Conservation (phyloP, 129 eudicot genomes). For the Tagetes patula region DNA sequence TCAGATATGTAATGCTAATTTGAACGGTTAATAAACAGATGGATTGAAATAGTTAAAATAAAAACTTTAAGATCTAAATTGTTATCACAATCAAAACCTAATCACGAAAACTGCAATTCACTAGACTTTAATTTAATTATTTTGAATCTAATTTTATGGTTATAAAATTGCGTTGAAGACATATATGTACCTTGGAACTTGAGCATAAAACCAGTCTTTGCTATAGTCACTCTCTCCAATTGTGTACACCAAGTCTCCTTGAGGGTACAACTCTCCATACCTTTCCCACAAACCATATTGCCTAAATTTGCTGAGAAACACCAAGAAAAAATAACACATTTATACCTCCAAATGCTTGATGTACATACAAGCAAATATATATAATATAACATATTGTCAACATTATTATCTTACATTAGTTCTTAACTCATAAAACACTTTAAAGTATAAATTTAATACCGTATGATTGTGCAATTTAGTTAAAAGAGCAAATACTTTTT, state of each 20-base stretch:
- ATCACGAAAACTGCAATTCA: too few species aligned
- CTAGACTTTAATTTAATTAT: neutral
- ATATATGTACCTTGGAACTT: constrained; percentile 65
- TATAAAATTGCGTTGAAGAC: neutral
- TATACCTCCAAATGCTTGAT: neutral
- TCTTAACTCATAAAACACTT: neutral
- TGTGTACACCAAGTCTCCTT: constrained; percentile 64
- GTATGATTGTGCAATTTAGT: too few species aligned
- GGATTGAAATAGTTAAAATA: too few species aligned
- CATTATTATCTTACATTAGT: neutral
- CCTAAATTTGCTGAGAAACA: constrained; percentile 57
- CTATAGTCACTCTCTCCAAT: constrained; percentile 65
- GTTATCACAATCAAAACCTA: too few species aligned
- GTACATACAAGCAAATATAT: neutral
- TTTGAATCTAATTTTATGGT: neutral
- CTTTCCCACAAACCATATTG: constrained; percentile 97
- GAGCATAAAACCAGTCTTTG: constrained; percentile 93
- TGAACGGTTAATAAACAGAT: too few species aligned
- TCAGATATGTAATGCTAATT: too few species aligned
- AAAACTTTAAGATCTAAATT: too few species aligned
- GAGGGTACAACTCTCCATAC: constrained; percentile 70
- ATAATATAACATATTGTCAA: neutral
- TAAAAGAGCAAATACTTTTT: too few species aligned
- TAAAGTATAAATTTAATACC: too few species aligned
- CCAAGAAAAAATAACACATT: neutral